These are phyloP conservation scores for Eutrema japonicum DNA, from an alignment of 345 rosid species.

Conservation along the genomic window DNA sequence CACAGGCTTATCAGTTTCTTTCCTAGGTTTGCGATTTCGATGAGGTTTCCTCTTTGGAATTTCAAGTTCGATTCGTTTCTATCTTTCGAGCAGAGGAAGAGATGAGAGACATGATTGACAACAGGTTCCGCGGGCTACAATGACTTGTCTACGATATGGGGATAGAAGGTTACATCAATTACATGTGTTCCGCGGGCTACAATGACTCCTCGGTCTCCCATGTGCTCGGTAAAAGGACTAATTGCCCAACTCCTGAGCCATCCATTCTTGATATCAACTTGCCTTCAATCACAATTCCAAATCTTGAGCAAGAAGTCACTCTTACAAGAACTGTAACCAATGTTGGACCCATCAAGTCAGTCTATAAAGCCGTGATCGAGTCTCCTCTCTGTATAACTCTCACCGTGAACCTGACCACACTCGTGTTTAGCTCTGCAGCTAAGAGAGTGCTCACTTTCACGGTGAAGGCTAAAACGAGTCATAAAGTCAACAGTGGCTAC, in stretches of 20 bases:
- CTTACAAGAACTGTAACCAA: slow-evolving; percentile 34
- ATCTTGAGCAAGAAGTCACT: slow-evolving; percentile 29
- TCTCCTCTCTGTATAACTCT: slow-evolving; percentile 33
- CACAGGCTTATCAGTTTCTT: too few species aligned
- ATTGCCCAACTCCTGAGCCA: slow-evolving; percentile 34
- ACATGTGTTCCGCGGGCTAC: slow-evolving; percentile 57
- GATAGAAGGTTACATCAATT: slow-evolving; percentile 48
- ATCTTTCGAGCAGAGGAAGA: slow-evolving; percentile 60
- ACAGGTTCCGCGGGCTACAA: too few species aligned
- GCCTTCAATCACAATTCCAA: slow-evolving; percentile 49
- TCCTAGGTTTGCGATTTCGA: too few species aligned
- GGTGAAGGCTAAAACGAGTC: slow-evolving; percentile 37
- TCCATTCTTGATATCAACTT: slow-evolving; percentile 48
- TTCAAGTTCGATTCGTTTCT: too few species aligned
- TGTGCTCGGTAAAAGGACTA: slow-evolving; percentile 32
- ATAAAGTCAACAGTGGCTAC: slow-evolving; percentile 47
- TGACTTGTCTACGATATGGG: slow-evolving; percentile 61
- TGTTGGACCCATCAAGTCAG: slow-evolving; percentile 35
- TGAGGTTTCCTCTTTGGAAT: too few species aligned
- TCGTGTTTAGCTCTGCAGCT: slow-evolving; percentile 22
- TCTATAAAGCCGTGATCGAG: slow-evolving; percentile 31
- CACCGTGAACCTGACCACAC: slow-evolving; percentile 30
- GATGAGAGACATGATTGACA: slow-evolving; percentile 56
- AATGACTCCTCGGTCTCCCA: slow-evolving; percentile 48
- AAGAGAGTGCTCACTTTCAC: slow-evolving; percentile 24